These are phyloP conservation scores for Colletotrichum sansevieriae DNA, from an alignment of 2,329 filamentous ascomycete species.

Conservation along the genomic window DNA sequence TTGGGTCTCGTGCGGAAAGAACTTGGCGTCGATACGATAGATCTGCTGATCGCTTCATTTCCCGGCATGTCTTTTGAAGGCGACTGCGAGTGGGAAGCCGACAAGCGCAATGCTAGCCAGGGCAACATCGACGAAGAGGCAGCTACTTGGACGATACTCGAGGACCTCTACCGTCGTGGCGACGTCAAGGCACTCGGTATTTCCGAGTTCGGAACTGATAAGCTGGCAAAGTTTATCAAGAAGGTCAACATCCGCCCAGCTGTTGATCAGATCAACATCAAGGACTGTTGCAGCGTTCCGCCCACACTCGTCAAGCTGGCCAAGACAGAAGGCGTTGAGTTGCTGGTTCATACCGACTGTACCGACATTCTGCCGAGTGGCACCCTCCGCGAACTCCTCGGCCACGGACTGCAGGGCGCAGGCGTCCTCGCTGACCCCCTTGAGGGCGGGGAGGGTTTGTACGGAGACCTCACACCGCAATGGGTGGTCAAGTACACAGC, in stretches of 20 bases:
- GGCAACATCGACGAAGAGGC: slow-evolving; percentile 76
- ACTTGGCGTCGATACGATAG: slow-evolving; percentile 79
- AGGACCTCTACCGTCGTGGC: slow-evolving; percentile 78
- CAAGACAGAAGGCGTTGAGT: slow-evolving; percentile 84
- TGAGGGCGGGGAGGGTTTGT: slow-evolving; percentile 68
- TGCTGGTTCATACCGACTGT: slow-evolving; percentile 94
- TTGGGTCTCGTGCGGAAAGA: slow-evolving; percentile 85
- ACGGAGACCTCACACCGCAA: slow-evolving; percentile 84
- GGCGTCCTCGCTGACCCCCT: slow-evolving; percentile 78
- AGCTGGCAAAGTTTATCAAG: slow-evolving; percentile 82
- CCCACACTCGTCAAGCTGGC: slow-evolving; percentile 87
- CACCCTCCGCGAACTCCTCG: slow-evolving; percentile 86
- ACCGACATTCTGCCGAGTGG: slow-evolving; percentile 90
- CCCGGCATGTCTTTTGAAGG: slow-evolving; percentile 94
- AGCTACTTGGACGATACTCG: slow-evolving; percentile 79
- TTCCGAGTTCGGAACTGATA: slow-evolving; percentile 90
- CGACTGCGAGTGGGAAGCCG: slow-evolving; percentile 84
- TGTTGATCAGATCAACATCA: slow-evolving; percentile 96
- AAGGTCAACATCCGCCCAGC: slow-evolving; percentile 78
- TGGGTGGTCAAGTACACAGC: slow-evolving; percentile 99
- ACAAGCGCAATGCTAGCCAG: slow-evolving; percentile 71
- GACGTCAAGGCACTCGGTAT: slow-evolving; percentile 83
- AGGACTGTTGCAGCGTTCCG: slow-evolving; percentile 95
- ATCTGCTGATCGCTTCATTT: slow-evolving; percentile 93
- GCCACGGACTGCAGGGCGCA: slow-evolving; percentile 77